A percentile compares a stretch with the other conserved stretches of the same genome.
Conservation (phyloP, 2,329 filamentous ascomycete genomes). For the Claviceps sp. region DNA sequence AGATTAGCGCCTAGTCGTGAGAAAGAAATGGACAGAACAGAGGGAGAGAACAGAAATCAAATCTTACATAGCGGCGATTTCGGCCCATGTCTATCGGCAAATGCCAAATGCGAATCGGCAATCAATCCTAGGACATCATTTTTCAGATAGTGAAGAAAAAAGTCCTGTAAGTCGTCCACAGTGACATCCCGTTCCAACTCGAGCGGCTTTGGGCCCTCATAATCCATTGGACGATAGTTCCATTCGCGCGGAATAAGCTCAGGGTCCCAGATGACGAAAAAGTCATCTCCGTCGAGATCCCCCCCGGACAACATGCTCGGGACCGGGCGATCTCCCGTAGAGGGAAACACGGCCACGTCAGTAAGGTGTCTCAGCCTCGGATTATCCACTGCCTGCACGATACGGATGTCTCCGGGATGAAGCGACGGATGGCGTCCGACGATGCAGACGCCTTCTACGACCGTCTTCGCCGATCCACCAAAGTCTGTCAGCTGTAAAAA, state of each 20-base stretch:
- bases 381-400: conserved; percentile 72
- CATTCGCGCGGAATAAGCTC: conserved; percentile 55
- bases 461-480: conserved; percentile 35
- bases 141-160: conserved; percentile 89
- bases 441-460: conserved; percentile 66
- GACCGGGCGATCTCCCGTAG: conserved; percentile 69
- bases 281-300: conserved; percentile 92
- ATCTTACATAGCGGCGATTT: conserved; percentile 51
- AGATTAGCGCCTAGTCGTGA: not conserved
- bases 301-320: conserved; percentile 93
- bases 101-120: conserved; percentile 68
- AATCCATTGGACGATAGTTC: conserved; percentile 69
- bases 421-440: conserved; percentile 87
- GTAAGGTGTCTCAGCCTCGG: conserved; percentile 61
- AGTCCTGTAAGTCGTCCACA: conserved; percentile 60
- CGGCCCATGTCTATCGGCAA: conserved; percentile 58
- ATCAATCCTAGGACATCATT: conserved; percentile 72
- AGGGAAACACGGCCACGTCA: conserved; percentile 79
- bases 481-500: conserved; percentile 68
- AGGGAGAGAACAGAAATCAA: not conserved
- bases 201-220: conserved; percentile 42
- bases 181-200: conserved; percentile 49
- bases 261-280: conserved; percentile 82
- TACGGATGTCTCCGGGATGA: conserved; percentile 80
- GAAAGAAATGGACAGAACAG: too few relatives aligned